These are phyloP conservation scores for Botrytis pseudocinerea DNA, from an alignment of 2,329 filamentous ascomycete genomes.

Conservation along the genomic window DNA sequence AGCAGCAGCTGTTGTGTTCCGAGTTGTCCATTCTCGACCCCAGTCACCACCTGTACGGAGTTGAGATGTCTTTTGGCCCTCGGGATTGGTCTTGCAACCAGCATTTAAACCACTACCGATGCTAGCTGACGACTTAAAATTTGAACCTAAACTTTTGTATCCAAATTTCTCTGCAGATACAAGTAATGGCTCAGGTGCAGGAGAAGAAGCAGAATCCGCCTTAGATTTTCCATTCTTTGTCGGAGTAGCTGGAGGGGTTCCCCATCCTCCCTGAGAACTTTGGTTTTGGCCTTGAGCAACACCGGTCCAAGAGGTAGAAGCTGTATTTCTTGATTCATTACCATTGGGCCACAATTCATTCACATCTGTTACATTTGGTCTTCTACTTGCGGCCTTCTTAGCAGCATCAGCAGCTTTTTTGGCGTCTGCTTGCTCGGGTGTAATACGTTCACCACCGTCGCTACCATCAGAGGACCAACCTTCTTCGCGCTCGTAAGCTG, in stretches of 20 bases:
- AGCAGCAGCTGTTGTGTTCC: neutral
- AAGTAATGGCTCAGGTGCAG: neutral
- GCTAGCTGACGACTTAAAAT: neutral
- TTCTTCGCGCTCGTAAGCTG: constrained; percentile 16
- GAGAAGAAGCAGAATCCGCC: neutral
- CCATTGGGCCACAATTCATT: constrained; percentile 4
- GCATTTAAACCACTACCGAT: neutral
- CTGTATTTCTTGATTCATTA: neutral
- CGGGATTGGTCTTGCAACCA: neutral
- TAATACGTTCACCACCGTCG: constrained; percentile 22
- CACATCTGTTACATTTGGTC: neutral
- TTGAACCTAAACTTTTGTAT: neutral
- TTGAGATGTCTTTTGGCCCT: neutral
- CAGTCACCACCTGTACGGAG: neutral
- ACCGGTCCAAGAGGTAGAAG: neutral
- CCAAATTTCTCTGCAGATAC: constrained; percentile 2
- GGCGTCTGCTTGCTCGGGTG: neutral
- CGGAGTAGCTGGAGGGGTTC: neutral
- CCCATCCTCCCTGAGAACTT: neutral
- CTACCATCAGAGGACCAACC: constrained; percentile 24
- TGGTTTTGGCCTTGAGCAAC: neutral
- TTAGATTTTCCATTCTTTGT: neutral
- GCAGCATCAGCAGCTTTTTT: constrained; percentile 14
- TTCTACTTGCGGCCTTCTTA: neutral
- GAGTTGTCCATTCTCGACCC: neutral